Base-by-base conservation (phyloP, 768 basidiomycete genomes). In the Chalciporus chontae region DNA sequence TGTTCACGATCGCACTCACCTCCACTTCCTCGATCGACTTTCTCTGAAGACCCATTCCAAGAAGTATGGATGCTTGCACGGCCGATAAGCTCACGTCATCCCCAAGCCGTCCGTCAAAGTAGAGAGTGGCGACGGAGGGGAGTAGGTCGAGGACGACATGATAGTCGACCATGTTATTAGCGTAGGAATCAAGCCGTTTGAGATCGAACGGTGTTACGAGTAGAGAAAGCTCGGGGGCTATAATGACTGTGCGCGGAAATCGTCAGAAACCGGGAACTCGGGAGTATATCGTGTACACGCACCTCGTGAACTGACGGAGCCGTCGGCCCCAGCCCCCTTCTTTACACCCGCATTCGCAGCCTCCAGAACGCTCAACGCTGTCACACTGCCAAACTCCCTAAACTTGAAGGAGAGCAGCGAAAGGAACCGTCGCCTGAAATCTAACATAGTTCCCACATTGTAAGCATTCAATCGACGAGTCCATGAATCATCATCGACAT, bases 101-200 rank as follows among this genome's bases (percentile, higher is more conserved):
- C 1, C 83, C 84, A 3, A 88, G 67, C 27, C 84, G 78, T 57
- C 75, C 78, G 59, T 91, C 83, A 67, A 98, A 99, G 71, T 87
- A 95, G 13, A 97, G 74, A n/a, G 77, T 71, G 3, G 92, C 83
- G 32, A 93, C 71, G 1, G 74, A 78, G 0, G 96, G 95, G 14
- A 99, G 76, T 21, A 98, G 76, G 67, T 99, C 96, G 36, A 98
- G 77, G 49, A 98, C 81, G 58, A 95, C 92, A 64, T 98, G 96
- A 61, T 95, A 97, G 68, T 98, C 96, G 37, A 98, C 77, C 82
- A 88, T 85, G 64, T 93, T 93, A 67, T 96, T 94, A 1, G 93
- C 88, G 56, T 99, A 99, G 5, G 95, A 90, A 59, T 94, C 89
- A 13, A 99, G 78, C 1, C 96, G 86, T 67, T 98, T 97, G 59